These are phyloP conservation scores for Penicillium sp. DNA, from an alignment of 2,329 filamentous ascomycete genomes.

Conservation along the genomic window DNA sequence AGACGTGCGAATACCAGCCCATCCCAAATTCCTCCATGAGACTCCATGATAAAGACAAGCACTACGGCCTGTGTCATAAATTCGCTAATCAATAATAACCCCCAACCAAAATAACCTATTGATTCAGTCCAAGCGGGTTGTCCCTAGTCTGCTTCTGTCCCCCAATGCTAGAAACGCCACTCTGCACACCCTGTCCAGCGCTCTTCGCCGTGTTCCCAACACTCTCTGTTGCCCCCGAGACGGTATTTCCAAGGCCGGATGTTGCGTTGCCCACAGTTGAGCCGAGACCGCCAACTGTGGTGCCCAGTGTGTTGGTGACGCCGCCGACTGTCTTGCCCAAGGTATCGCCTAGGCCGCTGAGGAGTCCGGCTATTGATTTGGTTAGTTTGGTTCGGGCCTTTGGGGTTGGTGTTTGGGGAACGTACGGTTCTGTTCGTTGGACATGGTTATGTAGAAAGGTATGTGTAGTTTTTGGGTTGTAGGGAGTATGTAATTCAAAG, in stretches of 20 bases:
- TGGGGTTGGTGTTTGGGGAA: background rate
- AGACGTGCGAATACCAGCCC: too few relatives aligned
- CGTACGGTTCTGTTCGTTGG: conserved; percentile 15
- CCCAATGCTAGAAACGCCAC: conserved; percentile 13
- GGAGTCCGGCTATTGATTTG: conserved; percentile 18
- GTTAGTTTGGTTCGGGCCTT: background rate
- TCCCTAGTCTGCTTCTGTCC: conserved; percentile 23
- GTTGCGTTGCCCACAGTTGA: conserved; percentile 37
- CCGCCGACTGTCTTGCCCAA: conserved; percentile 33
- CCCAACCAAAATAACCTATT: background rate
- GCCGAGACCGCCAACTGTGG: conserved; percentile 29
- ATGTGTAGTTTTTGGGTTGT: background rate
- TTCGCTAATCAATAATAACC: background rate
- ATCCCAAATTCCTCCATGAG: too few relatives aligned
- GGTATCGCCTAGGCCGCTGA: conserved; percentile 29
- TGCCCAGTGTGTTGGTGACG: conserved; percentile 32
- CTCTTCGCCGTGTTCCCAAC: conserved; percentile 32
- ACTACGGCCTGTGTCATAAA: background rate
- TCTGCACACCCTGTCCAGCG: conserved; percentile 13
- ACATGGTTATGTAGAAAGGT: conserved; percentile 4
- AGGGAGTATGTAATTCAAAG: background rate
- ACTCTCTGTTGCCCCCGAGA: conserved; percentile 29
- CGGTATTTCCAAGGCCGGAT: conserved; percentile 28
- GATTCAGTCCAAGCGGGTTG: conserved; percentile 21
- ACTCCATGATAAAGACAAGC: background rate